Conservation (phyloP, 2,329 filamentous ascomycete species). For the Trichothecium sympodiale region DNA sequence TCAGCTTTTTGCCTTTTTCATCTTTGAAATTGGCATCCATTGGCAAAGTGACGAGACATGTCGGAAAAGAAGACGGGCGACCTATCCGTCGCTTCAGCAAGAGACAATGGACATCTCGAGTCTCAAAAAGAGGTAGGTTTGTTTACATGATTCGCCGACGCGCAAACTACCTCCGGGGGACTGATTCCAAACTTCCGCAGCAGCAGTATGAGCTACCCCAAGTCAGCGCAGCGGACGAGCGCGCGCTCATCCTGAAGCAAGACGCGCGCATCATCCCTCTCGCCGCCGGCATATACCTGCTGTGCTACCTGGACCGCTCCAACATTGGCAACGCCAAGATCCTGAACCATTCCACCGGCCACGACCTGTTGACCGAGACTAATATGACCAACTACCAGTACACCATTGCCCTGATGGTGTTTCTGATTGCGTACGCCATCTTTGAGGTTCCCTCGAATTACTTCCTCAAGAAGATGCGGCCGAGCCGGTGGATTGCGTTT, state of each 20-base stretch:
- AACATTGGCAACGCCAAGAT: constrained; percentile 63
- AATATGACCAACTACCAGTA: constrained; percentile 52
- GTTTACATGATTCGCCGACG: no score
- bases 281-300: constrained; percentile 40
- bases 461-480: constrained; percentile 51
- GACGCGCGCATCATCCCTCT: constrained; percentile 43
- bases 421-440: constrained; percentile 47
- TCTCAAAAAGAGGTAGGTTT: no score
- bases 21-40: no score
- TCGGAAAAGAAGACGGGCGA: constrained; percentile 5
- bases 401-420: constrained; percentile 45
- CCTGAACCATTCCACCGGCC: constrained; percentile 45
- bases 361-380: constrained; percentile 53
- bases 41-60: no score
- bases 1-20: no score
- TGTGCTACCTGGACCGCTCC: constrained; percentile 46
- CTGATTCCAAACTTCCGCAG: no score
- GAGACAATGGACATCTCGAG: constrained; percentile 7
- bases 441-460: constrained; percentile 59
- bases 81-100: constrained; percentile 5
- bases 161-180: no score
- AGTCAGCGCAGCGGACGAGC: background rate
- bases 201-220: no score
- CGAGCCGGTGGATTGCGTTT: constrained; percentile 53
- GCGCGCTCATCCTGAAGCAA: constrained; percentile 24